These are phyloP conservation scores for Debaryomyces tyrocola DNA, from an alignment of 805 yeast species.

Conservation along the genomic window DNA sequence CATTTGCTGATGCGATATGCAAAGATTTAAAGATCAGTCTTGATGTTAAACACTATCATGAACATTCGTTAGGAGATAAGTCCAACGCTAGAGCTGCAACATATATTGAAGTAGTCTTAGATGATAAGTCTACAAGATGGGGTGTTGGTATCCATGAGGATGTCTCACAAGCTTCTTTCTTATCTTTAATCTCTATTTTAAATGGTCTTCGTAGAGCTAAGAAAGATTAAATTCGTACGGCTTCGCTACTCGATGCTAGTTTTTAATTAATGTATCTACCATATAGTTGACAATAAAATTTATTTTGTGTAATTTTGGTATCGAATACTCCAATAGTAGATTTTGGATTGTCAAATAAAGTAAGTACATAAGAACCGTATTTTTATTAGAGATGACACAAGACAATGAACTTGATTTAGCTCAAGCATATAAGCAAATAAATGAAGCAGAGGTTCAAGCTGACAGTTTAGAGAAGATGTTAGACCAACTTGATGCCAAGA, in stretches of 20 bases:
- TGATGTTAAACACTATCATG: slow-evolving; percentile 70
- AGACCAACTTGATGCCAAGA: slow-evolving; percentile 62
- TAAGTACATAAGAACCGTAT: background rate
- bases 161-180: slow-evolving; percentile 81
- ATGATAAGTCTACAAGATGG: slow-evolving; percentile 52
- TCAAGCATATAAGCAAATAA: slow-evolving; percentile 58
- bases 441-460: slow-evolving; percentile 66
- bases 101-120: slow-evolving; percentile 47
- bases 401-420: slow-evolving; percentile 41
- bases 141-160: slow-evolving; percentile 94
- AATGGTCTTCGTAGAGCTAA: slow-evolving; percentile 40
- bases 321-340: background rate
- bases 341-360: background rate
- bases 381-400: slow-evolving; percentile 22
- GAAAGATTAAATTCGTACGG: background rate
- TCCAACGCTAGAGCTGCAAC: slow-evolving; percentile 75
- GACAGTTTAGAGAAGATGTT: slow-evolving; percentile 64
- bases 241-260: too few species aligned
- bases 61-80: slow-evolving; percentile 77
- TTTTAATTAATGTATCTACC: too few species aligned
- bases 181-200: slow-evolving; percentile 63
- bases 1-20: slow-evolving; percentile 63
- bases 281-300: too few species aligned
- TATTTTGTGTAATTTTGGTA: background rate
- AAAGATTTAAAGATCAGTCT: slow-evolving; percentile 47